phyloP scores from a whole-genome alignment of 139 green algal species.

The Haematococcus sp. region DNA sequence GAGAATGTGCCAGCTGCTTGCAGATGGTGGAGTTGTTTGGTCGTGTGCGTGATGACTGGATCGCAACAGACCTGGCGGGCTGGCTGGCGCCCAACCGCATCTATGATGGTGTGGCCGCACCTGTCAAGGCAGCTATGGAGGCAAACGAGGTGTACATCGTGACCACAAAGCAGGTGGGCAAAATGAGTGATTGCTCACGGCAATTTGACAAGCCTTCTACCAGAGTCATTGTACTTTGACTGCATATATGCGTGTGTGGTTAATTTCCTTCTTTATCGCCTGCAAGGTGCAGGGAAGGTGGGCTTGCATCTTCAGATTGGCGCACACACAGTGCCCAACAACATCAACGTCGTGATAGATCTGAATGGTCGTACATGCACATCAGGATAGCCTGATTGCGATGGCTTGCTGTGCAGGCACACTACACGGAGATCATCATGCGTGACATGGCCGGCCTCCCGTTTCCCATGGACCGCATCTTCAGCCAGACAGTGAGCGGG shows the following conservation, averaged over 20 bases:
- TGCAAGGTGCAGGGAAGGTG: too few relatives aligned
- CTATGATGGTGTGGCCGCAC: slow-evolving; percentile 80
- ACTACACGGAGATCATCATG: slow-evolving; percentile 84
- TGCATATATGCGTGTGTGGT: not conserved
- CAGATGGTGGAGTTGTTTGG: slow-evolving; percentile 92
- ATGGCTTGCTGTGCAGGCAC: slow-evolving; percentile 48
- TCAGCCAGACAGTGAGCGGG: slow-evolving; percentile 66
- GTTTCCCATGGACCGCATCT: slow-evolving; percentile 84
- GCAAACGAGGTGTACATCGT: slow-evolving; percentile 90
- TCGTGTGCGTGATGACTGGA: slow-evolving; percentile 90
- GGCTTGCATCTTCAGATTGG: too few relatives aligned
- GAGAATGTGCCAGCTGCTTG: not conserved
- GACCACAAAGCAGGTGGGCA: slow-evolving; percentile 94
- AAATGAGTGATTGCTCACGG: not conserved
- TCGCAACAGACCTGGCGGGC: slow-evolving; percentile 76
- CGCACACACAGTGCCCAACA: too few relatives aligned
- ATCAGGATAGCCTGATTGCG: too few relatives aligned
- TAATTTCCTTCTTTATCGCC: not conserved
- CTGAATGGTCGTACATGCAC: too few relatives aligned
- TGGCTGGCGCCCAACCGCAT: slow-evolving; percentile 95
- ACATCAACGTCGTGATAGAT: too few relatives aligned
- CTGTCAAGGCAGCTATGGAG: slow-evolving; percentile 53
- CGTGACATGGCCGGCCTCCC: slow-evolving; percentile 75
- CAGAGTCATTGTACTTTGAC: not conserved
- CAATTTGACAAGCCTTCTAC: too few relatives aligned